Base-by-base conservation (phyloP, 1,284 basidiomycete species). In the Jaminaea rosea region DNA sequence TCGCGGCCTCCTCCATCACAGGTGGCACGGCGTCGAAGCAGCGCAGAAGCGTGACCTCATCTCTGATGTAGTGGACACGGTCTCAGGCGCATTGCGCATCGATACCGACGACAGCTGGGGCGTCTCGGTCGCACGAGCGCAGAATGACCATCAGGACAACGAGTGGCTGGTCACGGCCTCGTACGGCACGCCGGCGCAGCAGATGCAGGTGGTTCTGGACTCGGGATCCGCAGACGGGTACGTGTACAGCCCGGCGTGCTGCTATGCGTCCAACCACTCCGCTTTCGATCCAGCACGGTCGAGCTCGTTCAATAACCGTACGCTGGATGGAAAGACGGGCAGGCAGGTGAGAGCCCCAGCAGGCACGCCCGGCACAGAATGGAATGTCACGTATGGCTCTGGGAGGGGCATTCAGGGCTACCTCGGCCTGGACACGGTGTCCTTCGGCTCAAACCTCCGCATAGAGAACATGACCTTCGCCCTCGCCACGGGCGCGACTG, bases 101-200 rank as follows among this genome's bases (percentile, higher is more conserved):
- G n/a, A n/a, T n/a, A n/a, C n/a, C n/a, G n/a, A n/a, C n/a, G n/a
- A n/a, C n/a, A n/a, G n/a, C n/a, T n/a, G n/a, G n/a, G n/a, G n/a
- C n/a, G n/a, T n/a, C n/a, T n/a, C n/a, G n/a, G n/a, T n/a, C n/a
- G n/a, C n/a, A n/a, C n/a, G n/a, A n/a, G 59, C 57, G 31, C 49
- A 53, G 42, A 60, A 65, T 53, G 55, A 60, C 29, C 48, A 56
- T 29, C 55, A 56, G 2, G 62, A 66, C 52, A 67, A 63, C 50
- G 64, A 67, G 52, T 65, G 56, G 56, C 59, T 67, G 48, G 60
- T 65, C 53, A 52, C 63, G 11, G 54, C 65, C 53, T 58, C 56
- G 24, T 60, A 62, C 21, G 64, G 64, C 37, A 62, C 59, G 1
- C 55, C 55, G 8, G 21, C 53, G 11, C 62, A 64, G 47, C 28